Base-by-base conservation (phyloP, 2,329 filamentous ascomycete species). In the Annulohypoxylon truncatum region DNA sequence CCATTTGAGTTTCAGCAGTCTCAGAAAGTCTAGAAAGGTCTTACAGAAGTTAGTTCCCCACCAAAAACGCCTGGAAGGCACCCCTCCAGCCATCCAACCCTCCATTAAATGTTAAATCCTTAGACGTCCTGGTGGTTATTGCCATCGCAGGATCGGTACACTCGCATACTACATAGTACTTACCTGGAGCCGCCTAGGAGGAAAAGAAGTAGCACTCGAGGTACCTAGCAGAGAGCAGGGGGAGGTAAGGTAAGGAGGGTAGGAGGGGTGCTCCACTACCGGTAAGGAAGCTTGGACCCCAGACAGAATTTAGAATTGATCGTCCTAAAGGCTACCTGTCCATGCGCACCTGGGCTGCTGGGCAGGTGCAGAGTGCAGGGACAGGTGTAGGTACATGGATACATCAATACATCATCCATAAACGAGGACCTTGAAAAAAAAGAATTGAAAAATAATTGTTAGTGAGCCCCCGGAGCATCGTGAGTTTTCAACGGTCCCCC, bases 401-500 rank as follows among this genome's bases (percentile, higher is more conserved):
- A 40, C 18, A 35, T 3, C 31, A 35, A 20, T 20, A 20, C 22
- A 12, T 46, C 26, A 51, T 12, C n/a, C 28, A 50, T 42, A 35
- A 13, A 51, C 22, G 51, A 31, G 9, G 38, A 59, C 9, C 51
- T 40, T 33, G 12, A 42, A 28, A 51, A 33, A 38, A 33, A 46
- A 38, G n/a, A 48, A 59, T 46, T 35, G 33, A 35, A 42, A 42
- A 50, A 54, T 50, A 54, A 62, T 67, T 69, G 64, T 69, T 69
- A 69, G 67, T 64, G 61, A 67, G 50, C 52, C 28, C 28, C 50
- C 54, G 64, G 68, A 70, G 67, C 68, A 72, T 72, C 70, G 70
- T 72, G 70, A 72, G 70, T 72, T 72, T 66, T 63, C 59, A 20
- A 42, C 44, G 67, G 61, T 65, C 69, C 60, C 68, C 68, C 38